These are phyloP conservation scores for Dictyostelium intermedium DNA, from an alignment of 78 protist species.

Conservation along the genomic window DNA sequence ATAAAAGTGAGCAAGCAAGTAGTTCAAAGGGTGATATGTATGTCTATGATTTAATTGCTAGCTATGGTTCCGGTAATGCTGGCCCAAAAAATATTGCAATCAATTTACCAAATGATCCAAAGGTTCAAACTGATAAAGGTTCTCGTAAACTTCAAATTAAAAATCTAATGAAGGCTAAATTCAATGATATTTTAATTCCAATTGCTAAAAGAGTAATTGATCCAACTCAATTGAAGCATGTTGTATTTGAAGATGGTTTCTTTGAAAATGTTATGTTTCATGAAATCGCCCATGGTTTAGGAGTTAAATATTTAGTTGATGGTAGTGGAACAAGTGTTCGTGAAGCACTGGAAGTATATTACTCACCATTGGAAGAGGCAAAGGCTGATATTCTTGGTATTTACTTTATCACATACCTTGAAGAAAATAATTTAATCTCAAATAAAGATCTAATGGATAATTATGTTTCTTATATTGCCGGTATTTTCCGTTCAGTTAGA, in stretches of 20 bases:
- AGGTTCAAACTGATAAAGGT: background rate
- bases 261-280: conserved; percentile 11
- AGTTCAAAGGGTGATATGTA: conserved; percentile 1
- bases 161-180: conserved; percentile 3
- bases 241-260: background rate
- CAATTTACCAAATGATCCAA: conserved; percentile 26
- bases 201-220: background rate
- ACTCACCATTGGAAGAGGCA: background rate
- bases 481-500: background rate
- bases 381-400: background rate
- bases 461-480: background rate
- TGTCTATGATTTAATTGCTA: background rate
- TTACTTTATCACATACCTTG: background rate
- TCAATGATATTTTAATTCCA: background rate
- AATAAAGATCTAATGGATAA: background rate
- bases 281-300: conserved; percentile 1
- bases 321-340: background rate
- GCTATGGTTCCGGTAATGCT: background rate
- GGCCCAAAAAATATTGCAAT: conserved; percentile 15
- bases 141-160: background rate
- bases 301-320: background rate
- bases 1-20: background rate
- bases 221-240: background rate
- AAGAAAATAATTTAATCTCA: background rate
- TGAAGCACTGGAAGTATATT: background rate